Evolutionary conservation across 1,139 yeast genomes (phyloP).

Genomic region (Chernovozyma aurita): DNA sequence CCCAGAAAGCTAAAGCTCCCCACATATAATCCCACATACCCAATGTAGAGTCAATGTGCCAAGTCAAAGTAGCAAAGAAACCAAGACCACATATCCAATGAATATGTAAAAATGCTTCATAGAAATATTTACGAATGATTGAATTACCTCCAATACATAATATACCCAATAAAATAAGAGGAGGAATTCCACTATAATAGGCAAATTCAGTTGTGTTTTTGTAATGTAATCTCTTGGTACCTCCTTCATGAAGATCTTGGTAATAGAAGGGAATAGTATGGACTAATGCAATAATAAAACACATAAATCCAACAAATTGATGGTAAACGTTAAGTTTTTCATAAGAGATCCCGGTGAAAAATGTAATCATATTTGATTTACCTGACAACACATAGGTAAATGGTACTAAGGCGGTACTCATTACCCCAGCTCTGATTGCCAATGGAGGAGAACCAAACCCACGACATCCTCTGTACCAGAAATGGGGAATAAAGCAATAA

Average conservation of each 20-base stretch:
- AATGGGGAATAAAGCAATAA: slow-evolving; percentile 46
- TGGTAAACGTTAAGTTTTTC: slow-evolving; percentile 52
- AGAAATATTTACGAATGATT: slow-evolving; percentile 36
- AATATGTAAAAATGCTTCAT: slow-evolving; percentile 50
- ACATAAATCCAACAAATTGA: slow-evolving; percentile 44
- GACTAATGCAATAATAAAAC: slow-evolving; percentile 45
- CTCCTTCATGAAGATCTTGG: slow-evolving; percentile 51
- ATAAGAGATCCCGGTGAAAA: slow-evolving; percentile 52
- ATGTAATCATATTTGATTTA: slow-evolving; percentile 46
- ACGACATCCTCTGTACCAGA: slow-evolving; percentile 51
- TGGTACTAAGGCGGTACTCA: slow-evolving; percentile 52
- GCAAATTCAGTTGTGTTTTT: slow-evolving; percentile 15
- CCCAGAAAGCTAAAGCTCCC: slow-evolving; percentile 57
- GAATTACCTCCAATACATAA: slow-evolving; percentile 47
- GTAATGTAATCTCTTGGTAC: slow-evolving; percentile 19
- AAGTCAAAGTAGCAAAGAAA: slow-evolving; percentile 47
- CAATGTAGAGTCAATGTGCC: slow-evolving; percentile 42
- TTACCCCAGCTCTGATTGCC: slow-evolving; percentile 50
- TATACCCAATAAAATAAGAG: slow-evolving; percentile 42
- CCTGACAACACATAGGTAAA: slow-evolving; percentile 50
- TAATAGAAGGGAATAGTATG: slow-evolving; percentile 53
- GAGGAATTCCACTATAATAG: slow-evolving; percentile 34
- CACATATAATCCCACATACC: slow-evolving; percentile 46
- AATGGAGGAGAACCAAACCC: slow-evolving; percentile 68
- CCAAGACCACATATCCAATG: slow-evolving; percentile 61